These are phyloP conservation scores for Apocynum venetum DNA, from an alignment of 257 asterid genomes.

Conservation along the genomic window DNA sequence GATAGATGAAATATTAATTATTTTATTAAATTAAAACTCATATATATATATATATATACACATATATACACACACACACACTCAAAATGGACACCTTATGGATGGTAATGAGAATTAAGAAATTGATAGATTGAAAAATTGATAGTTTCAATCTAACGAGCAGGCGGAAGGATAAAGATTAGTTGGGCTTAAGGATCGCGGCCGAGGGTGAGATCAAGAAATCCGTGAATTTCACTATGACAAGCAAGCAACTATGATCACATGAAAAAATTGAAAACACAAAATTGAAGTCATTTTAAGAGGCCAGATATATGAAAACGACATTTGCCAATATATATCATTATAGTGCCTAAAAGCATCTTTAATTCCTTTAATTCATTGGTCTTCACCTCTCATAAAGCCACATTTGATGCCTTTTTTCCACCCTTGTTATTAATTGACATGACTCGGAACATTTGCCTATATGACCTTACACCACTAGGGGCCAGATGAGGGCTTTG, in stretches of 20 bases:
- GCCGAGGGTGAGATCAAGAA: conserved; percentile 18
- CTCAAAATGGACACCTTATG: too few species aligned
- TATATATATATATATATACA: too few species aligned
- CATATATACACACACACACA: too few species aligned
- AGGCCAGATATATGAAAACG: conserved; percentile 33
- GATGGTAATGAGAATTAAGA: too few species aligned
- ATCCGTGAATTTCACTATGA: conserved; percentile 50
- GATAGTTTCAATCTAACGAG: too few species aligned
- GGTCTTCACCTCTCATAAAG: conserved; percentile 20
- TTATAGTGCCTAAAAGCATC: conserved; percentile 17
- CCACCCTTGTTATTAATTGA: conserved; percentile 7
- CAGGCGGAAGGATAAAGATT: too few species aligned
- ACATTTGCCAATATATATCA: conserved; percentile 22
- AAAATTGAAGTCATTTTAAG: conserved; percentile 15
- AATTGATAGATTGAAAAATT: too few species aligned
- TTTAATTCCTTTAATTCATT: conserved; percentile 14
- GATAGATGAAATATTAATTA: too few species aligned
- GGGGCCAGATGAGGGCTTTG: neutral
- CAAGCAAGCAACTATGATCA: conserved; percentile 34
- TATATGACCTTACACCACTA: conserved; percentile 2
- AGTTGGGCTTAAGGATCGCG: neutral
- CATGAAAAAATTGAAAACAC: conserved; percentile 12
- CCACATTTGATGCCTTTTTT: conserved; percentile 24
- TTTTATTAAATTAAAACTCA: too few species aligned
- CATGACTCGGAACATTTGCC: conserved; percentile 17